Conservation (phyloP, 2,329 filamentous ascomycete genomes). For the Pseudocercospora crystallina region DNA sequence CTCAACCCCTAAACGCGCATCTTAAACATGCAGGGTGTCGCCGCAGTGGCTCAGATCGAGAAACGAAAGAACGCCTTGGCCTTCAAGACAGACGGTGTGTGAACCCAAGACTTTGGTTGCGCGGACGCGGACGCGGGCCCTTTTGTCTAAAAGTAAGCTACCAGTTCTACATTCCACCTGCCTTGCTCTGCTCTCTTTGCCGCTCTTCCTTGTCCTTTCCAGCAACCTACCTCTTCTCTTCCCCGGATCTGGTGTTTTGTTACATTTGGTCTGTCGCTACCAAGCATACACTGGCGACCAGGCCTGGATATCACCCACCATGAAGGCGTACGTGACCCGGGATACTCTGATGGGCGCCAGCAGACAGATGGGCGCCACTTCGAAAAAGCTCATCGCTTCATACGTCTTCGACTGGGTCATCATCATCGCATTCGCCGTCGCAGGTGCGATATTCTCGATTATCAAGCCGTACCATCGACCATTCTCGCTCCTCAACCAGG, state of each 20-base stretch:
- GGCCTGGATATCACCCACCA: not conserved
- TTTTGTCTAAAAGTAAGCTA: too few species aligned
- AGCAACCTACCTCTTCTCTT: too few species aligned
- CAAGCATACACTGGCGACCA: not conserved
- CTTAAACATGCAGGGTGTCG: too few species aligned
- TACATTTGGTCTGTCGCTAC: not conserved
- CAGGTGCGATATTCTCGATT: constrained; percentile 48
- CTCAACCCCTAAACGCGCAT: too few species aligned
- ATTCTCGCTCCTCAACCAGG: constrained; percentile 70
- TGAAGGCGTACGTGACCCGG: constrained; percentile 1
- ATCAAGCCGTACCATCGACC: constrained; percentile 66
- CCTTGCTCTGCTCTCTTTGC: not conserved
- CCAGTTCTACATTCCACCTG: not conserved
- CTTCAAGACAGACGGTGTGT: too few species aligned
- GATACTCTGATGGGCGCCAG: constrained; percentile 13
- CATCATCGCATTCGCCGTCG: constrained; percentile 46
- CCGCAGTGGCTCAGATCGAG: not conserved
- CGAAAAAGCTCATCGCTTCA: constrained; percentile 54
- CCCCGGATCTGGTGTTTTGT: too few species aligned
- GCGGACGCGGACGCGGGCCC: too few species aligned
- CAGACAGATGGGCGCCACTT: constrained; percentile 13
- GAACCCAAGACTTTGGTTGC: too few species aligned
- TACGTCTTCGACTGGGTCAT: constrained; percentile 75
- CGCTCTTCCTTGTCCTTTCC: not conserved
- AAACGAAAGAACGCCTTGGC: not conserved